Evolutionary conservation across 768 basidiomycete genomes (phyloP), one percentile per base, ranked within the genome.

Genomic region (Naganishia friedmannii): DNA sequence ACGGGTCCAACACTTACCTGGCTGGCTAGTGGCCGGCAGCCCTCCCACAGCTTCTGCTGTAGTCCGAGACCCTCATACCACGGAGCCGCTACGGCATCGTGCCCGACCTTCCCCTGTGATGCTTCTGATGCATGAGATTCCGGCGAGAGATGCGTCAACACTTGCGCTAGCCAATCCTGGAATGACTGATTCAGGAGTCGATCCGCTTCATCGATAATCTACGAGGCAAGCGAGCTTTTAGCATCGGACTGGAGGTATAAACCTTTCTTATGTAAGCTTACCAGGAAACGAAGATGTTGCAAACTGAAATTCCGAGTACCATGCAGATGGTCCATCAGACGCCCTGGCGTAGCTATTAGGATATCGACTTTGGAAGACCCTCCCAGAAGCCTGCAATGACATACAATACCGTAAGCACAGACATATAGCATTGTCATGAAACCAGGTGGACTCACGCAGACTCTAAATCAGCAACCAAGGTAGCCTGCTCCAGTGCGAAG

Each of bases 121-220:
- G n/a, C n/a, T 28, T 19, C 26, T 15, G 23, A 19, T 19, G 51
- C 68, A 15, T 53, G 57, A 21, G 42, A 53, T 77, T 84, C 73
- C 79, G 85, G 83, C 45, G 82, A 86, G 12, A 88, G 90, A 8
- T 91, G 92, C n/a, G 85, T 82, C 9, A 96, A 83, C 3, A 98
- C 90, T 76, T 88, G 88, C 7, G 86, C 86, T 2, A 98, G 83
- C 95, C 94, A 99, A 78, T 92, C 91, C 80, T 98, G 93, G 82
- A 96, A 98, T 0, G 92, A 92, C 78, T 97, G 93, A 12, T 90
- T 89, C 10, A 99, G 85, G 0, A 99, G 85, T n/a, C 93, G 87
- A 78, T 99, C 96, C 0, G 96, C 96, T 82, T 99, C 96, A 79
- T 99, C 96, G 68, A 99, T 92, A 32, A 98, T 88, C 93, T 95